A percentile compares a stretch with the other conserved stretches of the same genome.
These are phyloP conservation scores for Penicillium hordei DNA, from an alignment of 2,329 filamentous ascomycete genomes.

Conservation along the genomic window DNA sequence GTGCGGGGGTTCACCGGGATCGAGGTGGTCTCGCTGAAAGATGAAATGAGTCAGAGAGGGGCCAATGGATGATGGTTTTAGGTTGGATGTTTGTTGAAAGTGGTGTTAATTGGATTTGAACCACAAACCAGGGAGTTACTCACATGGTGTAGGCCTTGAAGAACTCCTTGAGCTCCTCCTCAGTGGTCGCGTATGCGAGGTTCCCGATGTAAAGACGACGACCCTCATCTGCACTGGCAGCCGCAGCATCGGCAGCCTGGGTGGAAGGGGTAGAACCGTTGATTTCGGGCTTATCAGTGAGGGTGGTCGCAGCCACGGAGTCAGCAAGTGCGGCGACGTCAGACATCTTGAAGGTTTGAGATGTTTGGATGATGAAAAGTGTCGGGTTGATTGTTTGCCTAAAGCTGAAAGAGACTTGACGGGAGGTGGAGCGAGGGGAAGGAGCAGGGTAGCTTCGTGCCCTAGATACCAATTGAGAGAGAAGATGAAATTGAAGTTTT, in stretches of 20 bases:
- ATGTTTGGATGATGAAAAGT: conserved; percentile 29
- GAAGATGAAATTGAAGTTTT: conserved; percentile 25
- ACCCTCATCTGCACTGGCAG: conserved; percentile 96
- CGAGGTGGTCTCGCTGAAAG: conserved; percentile 86
- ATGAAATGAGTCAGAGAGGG: conserved; percentile 37
- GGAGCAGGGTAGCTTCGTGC: conserved; percentile 81
- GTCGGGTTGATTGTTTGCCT: conserved; percentile 32
- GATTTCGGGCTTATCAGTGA: conserved; percentile 53
- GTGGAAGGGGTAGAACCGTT: conserved; percentile 65
- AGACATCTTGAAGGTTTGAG: conserved; percentile 70
- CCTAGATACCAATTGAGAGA: conserved; percentile 62
- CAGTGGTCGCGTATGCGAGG: conserved; percentile 99
- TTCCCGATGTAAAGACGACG: conserved; percentile 99
- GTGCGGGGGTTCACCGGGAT: conserved; percentile 99
- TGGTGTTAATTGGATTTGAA: not conserved
- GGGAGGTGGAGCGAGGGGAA: conserved; percentile 52
- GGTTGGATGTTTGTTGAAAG: not conserved
- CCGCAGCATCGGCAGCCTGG: conserved; percentile 78
- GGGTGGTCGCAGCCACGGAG: conserved; percentile 65
- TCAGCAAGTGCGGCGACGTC: conserved; percentile 68
- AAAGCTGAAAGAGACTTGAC: conserved; percentile 48
- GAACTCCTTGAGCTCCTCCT: conserved; percentile 99
- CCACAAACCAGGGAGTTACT: conserved; percentile 47
- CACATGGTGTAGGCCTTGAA: conserved; percentile 99
- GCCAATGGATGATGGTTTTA: not conserved